phyloP scores from a whole-genome alignment of 768 basidiomycete genomes.

The Boletus subcaerulescens region DNA sequence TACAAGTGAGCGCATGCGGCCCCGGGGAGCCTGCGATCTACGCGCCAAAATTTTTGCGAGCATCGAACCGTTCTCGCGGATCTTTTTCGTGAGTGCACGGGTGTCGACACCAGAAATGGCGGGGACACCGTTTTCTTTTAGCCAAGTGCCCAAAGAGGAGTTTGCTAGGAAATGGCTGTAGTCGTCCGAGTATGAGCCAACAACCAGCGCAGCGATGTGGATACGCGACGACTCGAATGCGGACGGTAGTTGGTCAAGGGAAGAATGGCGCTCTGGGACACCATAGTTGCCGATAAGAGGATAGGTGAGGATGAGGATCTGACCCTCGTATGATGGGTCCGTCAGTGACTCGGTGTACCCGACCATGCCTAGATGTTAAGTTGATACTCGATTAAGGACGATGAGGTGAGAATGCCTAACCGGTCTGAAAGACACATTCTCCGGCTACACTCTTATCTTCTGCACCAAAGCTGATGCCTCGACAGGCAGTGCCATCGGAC shows the following conservation, averaged over 20 bases:
- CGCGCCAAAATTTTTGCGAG: conserved; percentile 80
- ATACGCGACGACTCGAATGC: conserved; percentile 96
- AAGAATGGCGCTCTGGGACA: conserved; percentile 66
- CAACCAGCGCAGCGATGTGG: conserved; percentile 87
- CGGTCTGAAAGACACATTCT: conserved; percentile 99
- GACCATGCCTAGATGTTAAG: conserved; percentile 78
- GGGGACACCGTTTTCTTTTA: conserved; percentile 91
- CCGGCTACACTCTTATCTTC: conserved; percentile 88
- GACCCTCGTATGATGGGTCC: conserved; percentile 97
- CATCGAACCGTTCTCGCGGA: conserved; percentile 92
- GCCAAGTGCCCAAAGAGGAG: conserved; percentile 87
- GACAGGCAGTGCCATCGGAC: conserved; percentile 81
- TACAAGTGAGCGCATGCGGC: conserved; percentile 34
- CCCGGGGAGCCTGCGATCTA: conserved; percentile 43
- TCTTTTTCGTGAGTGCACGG: conserved; percentile 92
- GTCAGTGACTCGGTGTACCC: conserved; percentile 98
- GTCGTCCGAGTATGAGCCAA: conserved; percentile 91
- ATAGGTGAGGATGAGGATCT: conserved; percentile 96
- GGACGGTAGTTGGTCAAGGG: conserved; percentile 55
- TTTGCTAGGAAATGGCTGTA: conserved; percentile 93
- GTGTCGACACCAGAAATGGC: conserved; percentile 97
- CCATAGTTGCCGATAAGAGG: conserved; percentile 98
- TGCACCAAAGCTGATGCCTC: conserved; percentile 93
- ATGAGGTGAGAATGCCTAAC: conserved; percentile 45
- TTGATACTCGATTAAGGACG: conserved; percentile 13